A percentile compares a stretch with the other conserved stretches of the same genome.
Evolutionary conservation across 345 rosid species (phyloP).

Genomic region (Salix arbutifolia): DNA sequence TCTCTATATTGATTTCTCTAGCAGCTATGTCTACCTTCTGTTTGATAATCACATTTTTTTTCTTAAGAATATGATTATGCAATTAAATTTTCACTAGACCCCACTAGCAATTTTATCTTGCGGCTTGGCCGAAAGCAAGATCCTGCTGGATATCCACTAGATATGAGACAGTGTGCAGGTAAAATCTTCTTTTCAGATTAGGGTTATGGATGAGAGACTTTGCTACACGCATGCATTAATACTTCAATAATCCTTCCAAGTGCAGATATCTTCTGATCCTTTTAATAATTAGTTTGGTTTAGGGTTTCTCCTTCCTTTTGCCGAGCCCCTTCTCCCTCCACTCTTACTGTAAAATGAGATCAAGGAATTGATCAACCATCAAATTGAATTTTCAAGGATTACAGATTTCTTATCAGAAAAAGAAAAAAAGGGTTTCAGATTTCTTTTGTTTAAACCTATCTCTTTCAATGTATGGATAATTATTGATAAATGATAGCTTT

Average conservation of each 20-base stretch:
- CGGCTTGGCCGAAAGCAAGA: slow-evolving; percentile 5
- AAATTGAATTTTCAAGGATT: not conserved
- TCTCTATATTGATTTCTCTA: not conserved
- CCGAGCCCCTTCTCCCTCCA: not conserved
- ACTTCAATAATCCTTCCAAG: not conserved
- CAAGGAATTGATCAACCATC: not conserved
- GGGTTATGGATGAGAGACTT: not conserved
- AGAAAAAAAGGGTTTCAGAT: too few species aligned
- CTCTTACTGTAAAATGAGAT: not conserved
- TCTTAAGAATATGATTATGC: not conserved
- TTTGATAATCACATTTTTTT: not conserved
- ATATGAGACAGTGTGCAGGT: not conserved
- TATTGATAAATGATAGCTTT: not conserved
- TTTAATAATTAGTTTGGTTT: not conserved
- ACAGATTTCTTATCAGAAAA: not conserved
- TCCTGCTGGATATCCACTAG: slow-evolving; percentile 2
- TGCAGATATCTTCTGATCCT: not conserved
- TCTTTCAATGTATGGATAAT: not conserved
- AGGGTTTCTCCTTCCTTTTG: not conserved
- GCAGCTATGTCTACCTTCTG: not conserved
- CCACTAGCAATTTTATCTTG: not conserved
- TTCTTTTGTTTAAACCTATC: not conserved
- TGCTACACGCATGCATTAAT: not conserved
- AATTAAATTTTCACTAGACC: not conserved
- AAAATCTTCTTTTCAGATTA: not conserved